Evolutionary conservation across 2,329 filamentous ascomycete genomes (phyloP), one percentile per base, ranked within the genome.

Genomic region (Alternaria brassicicola): DNA sequence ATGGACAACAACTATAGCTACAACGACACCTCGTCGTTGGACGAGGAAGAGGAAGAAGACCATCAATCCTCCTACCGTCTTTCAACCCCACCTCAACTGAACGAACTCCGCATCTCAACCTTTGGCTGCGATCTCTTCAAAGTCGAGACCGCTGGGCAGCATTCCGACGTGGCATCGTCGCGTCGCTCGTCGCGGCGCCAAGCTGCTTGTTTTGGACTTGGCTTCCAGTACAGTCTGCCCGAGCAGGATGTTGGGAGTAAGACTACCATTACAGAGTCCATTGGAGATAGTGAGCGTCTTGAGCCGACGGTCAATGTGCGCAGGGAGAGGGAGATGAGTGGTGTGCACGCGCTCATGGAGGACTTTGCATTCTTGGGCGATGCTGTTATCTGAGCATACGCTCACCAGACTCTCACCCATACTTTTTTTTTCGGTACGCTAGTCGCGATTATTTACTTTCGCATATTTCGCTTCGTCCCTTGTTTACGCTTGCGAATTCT

Each of bases 331-430:
- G 66, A 67, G 1, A 57, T 67, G 28, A 74, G 65, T 45, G 68
- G 69, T 17, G 41, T 73, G 0, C 64, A 65, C 33, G 57, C 57
- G 47, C 62, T 77, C 2, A 68, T 77, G 56, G 65, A 66, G 36
- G 74, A 76, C n/a, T 77, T 77, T 55, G 66, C 61, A 0, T 77
- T 75, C 26, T 57, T 77, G 2, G 68, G 73, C 4, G 73, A 73
- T 13, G 61, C 69, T 6, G 74, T 77, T 25, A 49, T 69, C 4
- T 75, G 39, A 68, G 19, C 25, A 19, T 49, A 38, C 19, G n/a
- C 38, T 42, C 33, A 23, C 10, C 12, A 36, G 31, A 48, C 19
- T 15, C 1, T 6, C 8, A 38, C 12, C 12, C 36, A 39, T 39
- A 19, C 8, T 13, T 23, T 31, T 13, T 23, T 31, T 15, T 23